Evolutionary conservation across 495 filamentous ascomycete species (phyloP), one percentile per base, ranked within the genome.

Genomic region (Hyaloscypha bicolor): DNA sequence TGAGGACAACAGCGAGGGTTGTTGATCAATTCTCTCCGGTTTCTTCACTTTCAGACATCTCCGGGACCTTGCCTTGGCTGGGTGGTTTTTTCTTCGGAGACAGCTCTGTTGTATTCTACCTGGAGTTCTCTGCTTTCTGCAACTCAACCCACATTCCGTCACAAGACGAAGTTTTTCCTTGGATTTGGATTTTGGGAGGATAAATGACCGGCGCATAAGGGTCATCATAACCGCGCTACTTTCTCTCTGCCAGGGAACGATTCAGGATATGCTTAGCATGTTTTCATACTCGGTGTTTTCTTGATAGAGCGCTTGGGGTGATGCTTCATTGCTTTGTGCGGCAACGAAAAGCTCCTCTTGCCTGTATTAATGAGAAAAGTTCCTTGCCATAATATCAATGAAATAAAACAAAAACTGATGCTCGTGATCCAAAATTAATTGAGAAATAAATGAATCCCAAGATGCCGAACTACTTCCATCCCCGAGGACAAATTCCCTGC

Each of bases 1-100:
- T n/a, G 59, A 58, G 30, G 63, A 74, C 73, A 32, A 6, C 5
- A 61, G 53, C 14, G 71, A 71, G 29, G 73, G 67, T 33, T 75
- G 73, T 65, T 72, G 52, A 69, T 65, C 60, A 42, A 58, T 19
- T 56, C 53, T 29, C 21, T 0, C 9, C 29, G 9, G 4, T 16
- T 29, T 58, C 19, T 25, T 6, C 45, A 55, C 12, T 51, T 63
- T 63, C 14, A 48, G n/a, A 48, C 9, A 37, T 19, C 16, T 48
- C 4, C 42, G 35, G 35, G 35, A 8, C 3, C 42, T 14, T 12
- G 35, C 35, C 12, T 12, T 6, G 8, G 12, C 12, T 12, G 42
- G 42, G 42, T 48, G 9, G 16, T 35, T 12, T 29, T 35, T 12
- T 66, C 21, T 39, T n/a, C 45, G 25, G 25, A 22, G 29, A 22